phyloP scores from a whole-genome alignment of 805 yeast species.

The Nakazawaea ambrosiae region DNA sequence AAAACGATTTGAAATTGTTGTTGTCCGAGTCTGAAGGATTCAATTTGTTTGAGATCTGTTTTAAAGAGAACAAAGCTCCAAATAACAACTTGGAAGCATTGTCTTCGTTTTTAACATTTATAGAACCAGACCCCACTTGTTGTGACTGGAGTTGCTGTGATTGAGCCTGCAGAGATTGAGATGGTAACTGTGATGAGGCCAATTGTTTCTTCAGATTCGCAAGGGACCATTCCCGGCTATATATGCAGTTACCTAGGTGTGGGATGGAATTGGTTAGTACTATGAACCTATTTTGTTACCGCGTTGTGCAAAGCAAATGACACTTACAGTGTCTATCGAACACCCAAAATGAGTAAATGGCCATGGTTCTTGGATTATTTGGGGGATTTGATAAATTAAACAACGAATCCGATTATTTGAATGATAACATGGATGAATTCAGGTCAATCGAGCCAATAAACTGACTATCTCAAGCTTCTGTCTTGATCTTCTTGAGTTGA shows the following conservation, averaged over 20 bases:
- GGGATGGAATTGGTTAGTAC: too few species aligned
- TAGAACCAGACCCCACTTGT: constrained; percentile 23
- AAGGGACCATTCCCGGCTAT: constrained; percentile 58
- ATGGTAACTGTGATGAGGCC: background rate
- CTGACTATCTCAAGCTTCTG: too few species aligned
- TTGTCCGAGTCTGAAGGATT: constrained; percentile 20
- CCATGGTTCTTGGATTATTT: constrained; percentile 39
- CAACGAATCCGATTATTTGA: too few species aligned
- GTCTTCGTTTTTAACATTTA: constrained; percentile 51
- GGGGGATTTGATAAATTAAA: too few species aligned
- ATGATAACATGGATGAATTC: too few species aligned
- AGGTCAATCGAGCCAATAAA: too few species aligned
- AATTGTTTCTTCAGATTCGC: constrained; percentile 3
- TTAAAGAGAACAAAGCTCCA: constrained; percentile 76
- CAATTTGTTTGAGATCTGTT: constrained; percentile 61
- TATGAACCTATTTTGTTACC: too few species aligned
- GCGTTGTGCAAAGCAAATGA: too few species aligned
- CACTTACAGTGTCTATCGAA: constrained; percentile 80
- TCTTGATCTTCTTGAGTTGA: too few species aligned
- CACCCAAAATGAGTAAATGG: constrained; percentile 80
- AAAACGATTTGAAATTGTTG: constrained; percentile 41
- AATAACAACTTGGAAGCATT: constrained; percentile 77
- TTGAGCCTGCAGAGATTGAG: constrained; percentile 10
- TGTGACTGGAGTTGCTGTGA: constrained; percentile 4
- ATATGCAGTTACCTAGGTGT: constrained; percentile 60